phyloP scores from a whole-genome alignment of 2,329 filamentous ascomycete species.

The Neopestalotiopsis sp. region DNA sequence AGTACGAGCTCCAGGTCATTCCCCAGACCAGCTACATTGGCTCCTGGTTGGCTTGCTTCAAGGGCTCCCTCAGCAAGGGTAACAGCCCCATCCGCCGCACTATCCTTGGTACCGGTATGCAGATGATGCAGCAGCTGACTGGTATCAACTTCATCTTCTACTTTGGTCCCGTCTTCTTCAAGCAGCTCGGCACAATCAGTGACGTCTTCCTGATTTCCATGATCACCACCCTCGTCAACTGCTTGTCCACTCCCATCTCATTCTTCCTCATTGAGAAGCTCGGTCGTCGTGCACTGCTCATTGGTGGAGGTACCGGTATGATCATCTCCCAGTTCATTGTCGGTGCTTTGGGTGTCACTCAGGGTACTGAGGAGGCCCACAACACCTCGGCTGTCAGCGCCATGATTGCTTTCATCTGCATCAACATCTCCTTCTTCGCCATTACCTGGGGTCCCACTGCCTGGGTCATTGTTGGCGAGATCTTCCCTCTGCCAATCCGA shows the following conservation, averaged over 20 bases:
- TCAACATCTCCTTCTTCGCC: constrained; percentile 94
- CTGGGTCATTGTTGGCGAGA: constrained; percentile 86
- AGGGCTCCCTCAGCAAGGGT: constrained; percentile 58
- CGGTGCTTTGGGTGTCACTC: constrained; percentile 68
- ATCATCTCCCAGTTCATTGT: constrained; percentile 86
- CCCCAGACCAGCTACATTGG: constrained; percentile 61
- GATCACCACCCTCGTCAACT: constrained; percentile 88
- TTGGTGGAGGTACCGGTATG: constrained; percentile 83
- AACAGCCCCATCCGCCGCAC: constrained; percentile 64
- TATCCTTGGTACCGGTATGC: constrained; percentile 59
- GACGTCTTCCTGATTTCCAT: constrained; percentile 85
- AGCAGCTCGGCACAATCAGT: constrained; percentile 74
- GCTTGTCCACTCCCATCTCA: constrained; percentile 82
- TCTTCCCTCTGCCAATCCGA: constrained; percentile 88
- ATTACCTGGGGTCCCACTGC: constrained; percentile 71
- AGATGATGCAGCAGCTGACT: constrained; percentile 63
- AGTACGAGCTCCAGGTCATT: constrained; percentile 68
- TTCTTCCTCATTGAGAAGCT: constrained; percentile 86
- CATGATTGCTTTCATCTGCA: constrained; percentile 86
- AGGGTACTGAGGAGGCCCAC: constrained; percentile 47
- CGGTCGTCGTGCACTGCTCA: constrained; percentile 80
- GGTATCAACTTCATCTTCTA: constrained; percentile 94
- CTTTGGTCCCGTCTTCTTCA: constrained; percentile 85
- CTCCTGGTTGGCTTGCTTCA: constrained; percentile 66
- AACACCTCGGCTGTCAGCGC: constrained; percentile 66